A percentile compares a stretch with the other conserved stretches of the same genome.
phyloP scores from a whole-genome alignment of 441 rosid species.

The Biscutella laevigata region DNA sequence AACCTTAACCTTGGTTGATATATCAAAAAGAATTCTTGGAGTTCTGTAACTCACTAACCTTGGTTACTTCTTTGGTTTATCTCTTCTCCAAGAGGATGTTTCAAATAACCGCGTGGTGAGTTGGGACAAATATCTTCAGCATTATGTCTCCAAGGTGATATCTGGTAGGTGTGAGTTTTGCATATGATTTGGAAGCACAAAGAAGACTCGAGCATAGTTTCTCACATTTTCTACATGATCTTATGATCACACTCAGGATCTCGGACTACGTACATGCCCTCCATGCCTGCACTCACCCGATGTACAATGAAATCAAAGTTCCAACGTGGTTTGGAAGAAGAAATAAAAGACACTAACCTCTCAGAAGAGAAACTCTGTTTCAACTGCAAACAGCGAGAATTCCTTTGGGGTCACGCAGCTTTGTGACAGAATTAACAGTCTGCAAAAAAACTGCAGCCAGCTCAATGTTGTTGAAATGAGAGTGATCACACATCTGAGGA shows the following conservation, averaged over 20 bases:
- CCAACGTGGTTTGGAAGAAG: conserved; percentile 82
- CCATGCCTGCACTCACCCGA: conserved; percentile 92
- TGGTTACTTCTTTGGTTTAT: too few species aligned
- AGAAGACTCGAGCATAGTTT: neutral
- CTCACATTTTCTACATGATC: conserved; percentile 3
- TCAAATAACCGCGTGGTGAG: too few species aligned
- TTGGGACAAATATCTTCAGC: conserved; percentile 79
- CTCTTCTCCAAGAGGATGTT: too few species aligned
- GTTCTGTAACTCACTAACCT: too few species aligned
- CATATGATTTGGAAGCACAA: neutral
- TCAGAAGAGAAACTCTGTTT: conserved; percentile 63
- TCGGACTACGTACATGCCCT: conserved; percentile 59
- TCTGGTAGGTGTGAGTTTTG: conserved; percentile 79
- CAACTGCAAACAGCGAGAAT: conserved; percentile 49
- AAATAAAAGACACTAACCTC: conserved; percentile 64
- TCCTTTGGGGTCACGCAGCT: conserved; percentile 67
- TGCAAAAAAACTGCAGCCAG: conserved; percentile 67
- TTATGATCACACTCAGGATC: conserved; percentile 44
- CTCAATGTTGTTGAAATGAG: conserved; percentile 73
- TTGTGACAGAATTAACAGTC: conserved; percentile 67
- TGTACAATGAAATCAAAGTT: conserved; percentile 68
- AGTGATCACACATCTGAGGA: conserved; percentile 80
- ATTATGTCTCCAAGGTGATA: conserved; percentile 71
- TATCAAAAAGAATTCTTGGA: too few species aligned
- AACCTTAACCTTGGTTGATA: too few species aligned